Evolutionary conservation across 1,284 basidiomycete species (phyloP).

Genomic region (Phaffia rhodozyma): DNA sequence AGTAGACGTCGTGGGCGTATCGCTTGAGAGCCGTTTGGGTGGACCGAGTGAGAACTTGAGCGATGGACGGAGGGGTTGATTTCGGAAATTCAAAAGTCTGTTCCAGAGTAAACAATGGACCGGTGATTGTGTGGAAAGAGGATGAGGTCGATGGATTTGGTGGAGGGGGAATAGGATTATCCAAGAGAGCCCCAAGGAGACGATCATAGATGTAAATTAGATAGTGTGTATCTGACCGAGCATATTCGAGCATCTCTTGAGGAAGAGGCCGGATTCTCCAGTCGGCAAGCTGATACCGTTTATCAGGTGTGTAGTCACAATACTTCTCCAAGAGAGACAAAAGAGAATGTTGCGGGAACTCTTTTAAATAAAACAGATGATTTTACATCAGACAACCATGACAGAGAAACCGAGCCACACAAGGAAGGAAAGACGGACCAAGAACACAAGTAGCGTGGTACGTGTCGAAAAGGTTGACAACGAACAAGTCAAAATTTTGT

Average conservation of each 20-base stretch:
- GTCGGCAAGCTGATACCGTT: conserved; percentile 89
- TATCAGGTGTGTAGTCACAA: conserved; percentile 84
- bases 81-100: conserved; percentile 15
- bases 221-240: conserved; percentile 91
- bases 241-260: conserved; percentile 79
- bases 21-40: conserved; percentile 58
- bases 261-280: conserved; percentile 91
- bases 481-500: conserved; percentile 83
- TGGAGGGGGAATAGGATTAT: conserved; percentile 28
- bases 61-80: conserved; percentile 27
- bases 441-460: conserved; percentile 84
- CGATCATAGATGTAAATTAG: conserved; percentile 86
- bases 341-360: conserved; percentile 70
- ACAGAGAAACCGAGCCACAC: background rate
- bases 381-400: background rate
- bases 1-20: conserved; percentile 57
- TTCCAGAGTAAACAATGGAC: conserved; percentile 11
- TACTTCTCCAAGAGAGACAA: conserved; percentile 78
- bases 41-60: conserved; percentile 53
- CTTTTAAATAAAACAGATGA: conserved; percentile 33
- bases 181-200: conserved; percentile 73
- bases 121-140: conserved; percentile 10
- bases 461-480: conserved; percentile 93
- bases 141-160: conserved; percentile 21
- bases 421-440: conserved; percentile 39